phyloP scores from a whole-genome alignment of 441 rosid genomes.

The Aleurites moluccanus region DNA sequence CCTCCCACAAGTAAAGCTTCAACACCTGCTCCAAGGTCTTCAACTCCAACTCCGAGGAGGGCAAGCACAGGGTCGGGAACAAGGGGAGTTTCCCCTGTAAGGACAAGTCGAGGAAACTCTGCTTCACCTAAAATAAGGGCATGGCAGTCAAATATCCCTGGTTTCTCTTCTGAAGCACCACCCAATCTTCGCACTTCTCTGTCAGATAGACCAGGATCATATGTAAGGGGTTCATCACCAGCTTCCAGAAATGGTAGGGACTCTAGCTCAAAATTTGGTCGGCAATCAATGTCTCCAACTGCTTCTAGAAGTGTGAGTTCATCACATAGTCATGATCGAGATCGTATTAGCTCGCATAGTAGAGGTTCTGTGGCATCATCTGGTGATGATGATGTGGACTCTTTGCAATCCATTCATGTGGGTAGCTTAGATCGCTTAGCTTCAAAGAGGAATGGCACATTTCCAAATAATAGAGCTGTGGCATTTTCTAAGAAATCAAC shows the following conservation, averaged over 20 bases:
- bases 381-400: conserved; percentile 86
- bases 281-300: conserved; percentile 97
- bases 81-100: conserved; percentile 82
- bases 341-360: conserved; percentile 75
- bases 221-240: conserved; percentile 96
- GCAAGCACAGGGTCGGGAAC: conserved; percentile 64
- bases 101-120: conserved; percentile 77
- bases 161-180: conserved; percentile 94
- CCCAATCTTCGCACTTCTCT: conserved; percentile 96
- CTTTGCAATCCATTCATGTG: conserved; percentile 59
- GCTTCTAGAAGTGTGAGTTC: conserved; percentile 90
- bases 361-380: conserved; percentile 93
- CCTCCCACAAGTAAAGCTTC: conserved; percentile 73
- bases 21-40: conserved; percentile 64
- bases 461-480: conserved; percentile 62
- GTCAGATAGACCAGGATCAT: conserved; percentile 91
- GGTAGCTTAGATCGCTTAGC: conserved; percentile 54
- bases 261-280: conserved; percentile 49
- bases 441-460: conserved; percentile 53
- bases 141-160: conserved; percentile 94
- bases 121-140: conserved; percentile 87
- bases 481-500: conserved; percentile 59
- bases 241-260: conserved; percentile 91
- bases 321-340: conserved; percentile 89
- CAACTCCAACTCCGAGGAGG: conserved; percentile 80